phyloP scores from a whole-genome alignment of 495 filamentous ascomycete genomes.

The Penicillium chermesinum region DNA sequence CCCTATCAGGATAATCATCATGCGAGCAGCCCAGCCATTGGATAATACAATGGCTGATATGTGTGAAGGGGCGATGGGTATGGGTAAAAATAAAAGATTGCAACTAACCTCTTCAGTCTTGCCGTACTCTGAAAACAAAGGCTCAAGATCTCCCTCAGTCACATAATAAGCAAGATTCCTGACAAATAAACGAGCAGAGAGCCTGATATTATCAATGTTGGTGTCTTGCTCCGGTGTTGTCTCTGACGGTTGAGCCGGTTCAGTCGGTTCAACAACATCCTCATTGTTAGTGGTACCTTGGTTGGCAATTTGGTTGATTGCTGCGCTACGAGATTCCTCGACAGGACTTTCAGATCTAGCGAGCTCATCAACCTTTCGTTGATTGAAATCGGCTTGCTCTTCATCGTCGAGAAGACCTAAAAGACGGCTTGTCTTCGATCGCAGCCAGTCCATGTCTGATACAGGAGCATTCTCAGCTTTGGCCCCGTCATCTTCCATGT shows the following conservation, averaged over 20 bases:
- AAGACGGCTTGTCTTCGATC: conserved; percentile 85
- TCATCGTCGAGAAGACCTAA: conserved; percentile 77
- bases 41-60: conserved; percentile 4
- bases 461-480: conserved; percentile 22
- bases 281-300: conserved; percentile 17
- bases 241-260: conserved; percentile 10
- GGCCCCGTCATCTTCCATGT: conserved; percentile 17
- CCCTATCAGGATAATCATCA: conserved; percentile 99
- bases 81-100: conserved; percentile 7
- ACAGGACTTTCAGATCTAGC: conserved; percentile 6
- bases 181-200: conserved; percentile 68
- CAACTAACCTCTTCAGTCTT: conserved; percentile 83
- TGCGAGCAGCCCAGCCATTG: conserved; percentile 33
- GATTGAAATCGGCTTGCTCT: conserved; percentile 35
- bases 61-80: conserved; percentile 4
- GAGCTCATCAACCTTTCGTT: conserved; percentile 17
- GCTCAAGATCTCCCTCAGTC: conserved; percentile 69
- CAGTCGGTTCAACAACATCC: conserved; percentile 9
- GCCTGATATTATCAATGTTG: conserved; percentile 41
- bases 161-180: conserved; percentile 82
- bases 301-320: conserved; percentile 15
- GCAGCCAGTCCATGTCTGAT: conserved; percentile 83
- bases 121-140: conserved; percentile 65
- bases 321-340: conserved; percentile 22
- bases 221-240: conserved; percentile 23